Evolutionary conservation across 1,284 basidiomycete species (phyloP).

Genomic region (Pseudozyma sp.): DNA sequence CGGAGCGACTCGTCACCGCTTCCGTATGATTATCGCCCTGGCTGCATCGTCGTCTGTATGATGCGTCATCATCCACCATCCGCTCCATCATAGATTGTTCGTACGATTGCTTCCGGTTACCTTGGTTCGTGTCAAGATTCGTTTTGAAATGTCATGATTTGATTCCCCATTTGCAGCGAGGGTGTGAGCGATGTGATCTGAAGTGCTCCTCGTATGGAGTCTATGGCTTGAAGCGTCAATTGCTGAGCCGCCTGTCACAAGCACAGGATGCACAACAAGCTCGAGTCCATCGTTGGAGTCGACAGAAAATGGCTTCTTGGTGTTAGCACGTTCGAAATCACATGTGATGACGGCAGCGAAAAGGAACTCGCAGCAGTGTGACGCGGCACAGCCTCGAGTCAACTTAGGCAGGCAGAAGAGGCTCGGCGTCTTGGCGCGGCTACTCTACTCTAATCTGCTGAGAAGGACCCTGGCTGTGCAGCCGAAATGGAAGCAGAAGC

Average conservation of each 20-base stretch:
- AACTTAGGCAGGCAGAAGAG: not conserved
- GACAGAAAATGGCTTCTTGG: too few species aligned
- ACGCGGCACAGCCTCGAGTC: not conserved
- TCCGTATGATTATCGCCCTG: conserved; percentile 6
- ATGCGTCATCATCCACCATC: conserved; percentile 1
- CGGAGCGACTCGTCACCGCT: conserved; percentile 50
- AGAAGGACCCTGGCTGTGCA: not conserved
- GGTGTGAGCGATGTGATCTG: too few species aligned
- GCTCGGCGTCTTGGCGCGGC: conserved; percentile 5
- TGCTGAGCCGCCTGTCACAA: too few species aligned
- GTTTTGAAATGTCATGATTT: conserved; percentile 45
- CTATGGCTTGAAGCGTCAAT: too few species aligned
- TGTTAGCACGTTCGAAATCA: too few species aligned
- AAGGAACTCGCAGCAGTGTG: too few species aligned
- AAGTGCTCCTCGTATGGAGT: too few species aligned
- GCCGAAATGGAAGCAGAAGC: not conserved
- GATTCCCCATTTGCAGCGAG: conserved; percentile 10
- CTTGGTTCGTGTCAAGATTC: conserved; percentile 31
- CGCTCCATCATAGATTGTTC: conserved; percentile 34
- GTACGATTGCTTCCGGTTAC: conserved; percentile 32
- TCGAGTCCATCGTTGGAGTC: too few species aligned
- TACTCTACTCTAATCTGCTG: not conserved
- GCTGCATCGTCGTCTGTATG: not conserved
- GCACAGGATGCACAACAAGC: too few species aligned
- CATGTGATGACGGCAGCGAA: too few species aligned